A percentile compares a stretch with the other conserved stretches of the same genome.
These are phyloP conservation scores for Vachellia collinsii DNA, from an alignment of 306 rosid species.

Conservation along the genomic window DNA sequence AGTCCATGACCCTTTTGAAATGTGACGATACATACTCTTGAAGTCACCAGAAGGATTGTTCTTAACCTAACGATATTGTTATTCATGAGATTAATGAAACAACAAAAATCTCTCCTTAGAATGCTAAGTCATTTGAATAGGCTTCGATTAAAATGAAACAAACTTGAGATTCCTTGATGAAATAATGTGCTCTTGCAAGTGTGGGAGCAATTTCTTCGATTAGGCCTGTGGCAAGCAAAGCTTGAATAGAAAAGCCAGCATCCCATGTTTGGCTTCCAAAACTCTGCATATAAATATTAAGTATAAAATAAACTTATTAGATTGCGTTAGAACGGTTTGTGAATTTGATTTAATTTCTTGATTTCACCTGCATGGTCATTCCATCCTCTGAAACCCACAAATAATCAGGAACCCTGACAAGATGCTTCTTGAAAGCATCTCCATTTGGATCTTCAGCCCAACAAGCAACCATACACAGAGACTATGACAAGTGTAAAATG, in stretches of 20 bases:
- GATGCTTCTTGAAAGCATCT: not conserved
- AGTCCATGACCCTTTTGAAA: conserved; percentile 7
- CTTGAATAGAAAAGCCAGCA: not conserved
- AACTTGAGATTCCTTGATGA: conserved; percentile 3
- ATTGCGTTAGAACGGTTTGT: not conserved
- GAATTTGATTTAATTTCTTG: not conserved
- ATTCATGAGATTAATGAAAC: not conserved
- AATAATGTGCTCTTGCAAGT: conserved; percentile 13
- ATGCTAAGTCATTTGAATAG: not conserved
- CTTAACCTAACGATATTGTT: not conserved
- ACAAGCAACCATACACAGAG: not conserved
- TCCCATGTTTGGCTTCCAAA: conserved; percentile 6
- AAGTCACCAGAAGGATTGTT: conserved; percentile 3
- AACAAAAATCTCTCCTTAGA: not conserved
- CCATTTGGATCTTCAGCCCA: not conserved
- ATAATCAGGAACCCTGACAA: not conserved
- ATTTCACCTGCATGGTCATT: not conserved
- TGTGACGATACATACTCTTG: conserved; percentile 5
- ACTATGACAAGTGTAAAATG: not conserved
- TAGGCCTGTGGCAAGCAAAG: not conserved
- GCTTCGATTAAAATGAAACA: not conserved
- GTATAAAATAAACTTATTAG: not conserved
- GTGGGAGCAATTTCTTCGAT: not conserved
- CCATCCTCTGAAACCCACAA: not conserved
- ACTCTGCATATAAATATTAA: not conserved